phyloP scores from a whole-genome alignment of 163 green algal genomes.

The Volvox carteri region DNA sequence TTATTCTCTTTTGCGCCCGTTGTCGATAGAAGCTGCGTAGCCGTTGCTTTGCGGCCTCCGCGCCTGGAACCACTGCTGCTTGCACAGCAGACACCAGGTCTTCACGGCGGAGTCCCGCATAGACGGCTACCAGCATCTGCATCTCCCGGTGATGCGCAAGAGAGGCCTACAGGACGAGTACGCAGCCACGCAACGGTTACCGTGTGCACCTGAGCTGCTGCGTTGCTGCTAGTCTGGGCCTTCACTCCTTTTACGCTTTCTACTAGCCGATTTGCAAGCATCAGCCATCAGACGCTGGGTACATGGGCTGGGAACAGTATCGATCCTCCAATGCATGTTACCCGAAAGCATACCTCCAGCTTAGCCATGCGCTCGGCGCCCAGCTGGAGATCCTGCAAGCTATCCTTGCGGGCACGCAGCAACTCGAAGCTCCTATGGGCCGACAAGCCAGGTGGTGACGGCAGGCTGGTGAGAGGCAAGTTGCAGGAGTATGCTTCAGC shows the following conservation, averaged over 20 bases:
- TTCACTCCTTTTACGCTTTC: no score
- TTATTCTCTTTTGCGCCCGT: conserved; percentile 29
- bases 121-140: conserved; percentile 35
- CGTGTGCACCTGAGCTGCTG: no score
- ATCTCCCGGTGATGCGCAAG: conserved; percentile 41
- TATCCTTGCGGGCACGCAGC: background rate
- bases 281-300: no score
- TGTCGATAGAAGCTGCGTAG: conserved; percentile 13
- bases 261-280: no score
- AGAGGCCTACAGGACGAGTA: background rate
- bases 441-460: no score
- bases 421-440: background rate
- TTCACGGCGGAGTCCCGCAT: conserved; percentile 18
- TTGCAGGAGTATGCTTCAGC: no score
- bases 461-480: no score
- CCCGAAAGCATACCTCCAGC: conserved; percentile 19
- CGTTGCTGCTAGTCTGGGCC: no score
- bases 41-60: conserved; percentile 16
- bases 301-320: no score
- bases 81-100: background rate
- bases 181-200: no score
- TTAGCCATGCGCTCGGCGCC: background rate
- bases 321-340: no score
- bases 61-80: background rate
- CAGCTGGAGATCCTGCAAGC: conserved; percentile 3